phyloP scores from a whole-genome alignment of 2,329 filamentous ascomycete genomes.

The Ceratocystis colombiana region DNA sequence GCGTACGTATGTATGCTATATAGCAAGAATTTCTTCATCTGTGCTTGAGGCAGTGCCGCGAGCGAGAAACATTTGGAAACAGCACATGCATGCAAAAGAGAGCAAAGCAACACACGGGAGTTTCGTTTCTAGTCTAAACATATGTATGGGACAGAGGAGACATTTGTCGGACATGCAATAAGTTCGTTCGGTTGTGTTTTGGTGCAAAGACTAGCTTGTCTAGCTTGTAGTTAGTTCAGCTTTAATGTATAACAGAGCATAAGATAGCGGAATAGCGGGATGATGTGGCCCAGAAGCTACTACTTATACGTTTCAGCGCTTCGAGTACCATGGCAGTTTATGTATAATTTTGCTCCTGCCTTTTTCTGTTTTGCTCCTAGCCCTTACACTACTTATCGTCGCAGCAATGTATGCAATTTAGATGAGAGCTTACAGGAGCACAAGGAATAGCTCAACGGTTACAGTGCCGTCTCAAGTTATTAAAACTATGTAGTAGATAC shows the following conservation, averaged over 20 bases:
- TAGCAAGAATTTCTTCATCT: not conserved
- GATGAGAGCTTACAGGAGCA: slow-evolving; percentile 12
- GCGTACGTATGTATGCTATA: not conserved
- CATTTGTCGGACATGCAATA: too few relatives aligned
- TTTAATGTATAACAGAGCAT: too few relatives aligned
- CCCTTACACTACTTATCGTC: not conserved
- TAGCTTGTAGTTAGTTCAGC: too few relatives aligned
- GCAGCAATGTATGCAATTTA: slow-evolving; percentile 1
- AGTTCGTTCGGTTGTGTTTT: too few relatives aligned
- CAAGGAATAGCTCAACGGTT: slow-evolving; percentile 7
- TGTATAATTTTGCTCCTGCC: too few relatives aligned
- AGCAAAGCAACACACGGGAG: not conserved
- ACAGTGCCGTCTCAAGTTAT: slow-evolving; percentile 12
- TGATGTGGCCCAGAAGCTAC: too few relatives aligned
- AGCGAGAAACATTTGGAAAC: not conserved
- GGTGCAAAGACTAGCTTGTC: too few relatives aligned
- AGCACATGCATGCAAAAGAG: not conserved
- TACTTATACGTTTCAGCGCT: too few relatives aligned
- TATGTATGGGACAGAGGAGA: too few relatives aligned
- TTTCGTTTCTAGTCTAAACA: not conserved
- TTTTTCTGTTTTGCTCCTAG: not conserved
- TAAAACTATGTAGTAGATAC: not conserved
- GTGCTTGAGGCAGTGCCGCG: not conserved
- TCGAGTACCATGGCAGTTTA: too few relatives aligned
- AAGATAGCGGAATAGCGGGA: too few relatives aligned